phyloP scores from a whole-genome alignment of 495 filamentous ascomycete genomes.

The Zalerion maritima region DNA sequence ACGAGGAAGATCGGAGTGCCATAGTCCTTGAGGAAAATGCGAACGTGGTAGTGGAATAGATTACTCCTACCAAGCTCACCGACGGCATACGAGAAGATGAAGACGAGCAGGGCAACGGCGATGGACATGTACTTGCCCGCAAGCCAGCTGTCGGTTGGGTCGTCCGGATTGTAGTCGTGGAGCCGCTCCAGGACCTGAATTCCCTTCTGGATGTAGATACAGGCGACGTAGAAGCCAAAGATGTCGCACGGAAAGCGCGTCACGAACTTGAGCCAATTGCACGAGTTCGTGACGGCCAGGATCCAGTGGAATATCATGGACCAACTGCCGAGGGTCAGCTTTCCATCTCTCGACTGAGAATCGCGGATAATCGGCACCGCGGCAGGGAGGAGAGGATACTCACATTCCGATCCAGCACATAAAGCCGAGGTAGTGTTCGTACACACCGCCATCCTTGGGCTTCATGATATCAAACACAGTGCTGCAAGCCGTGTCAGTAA shows the following conservation, averaged over 20 bases:
- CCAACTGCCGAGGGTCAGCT: constrained; percentile 38
- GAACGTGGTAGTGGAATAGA: constrained; percentile 54
- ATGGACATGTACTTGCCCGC: constrained; percentile 63
- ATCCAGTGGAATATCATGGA: constrained; percentile 68
- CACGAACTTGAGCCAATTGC: constrained; percentile 67
- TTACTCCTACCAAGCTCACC: constrained; percentile 53
- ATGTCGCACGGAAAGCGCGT: constrained; percentile 78
- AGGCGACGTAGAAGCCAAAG: constrained; percentile 79
- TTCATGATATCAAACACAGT: constrained; percentile 73
- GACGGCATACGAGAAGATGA: constrained; percentile 56
- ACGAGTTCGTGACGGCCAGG: constrained; percentile 63
- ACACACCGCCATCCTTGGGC: constrained; percentile 44
- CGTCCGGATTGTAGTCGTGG: constrained; percentile 20
- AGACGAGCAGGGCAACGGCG: constrained; percentile 55
- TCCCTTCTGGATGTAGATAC: constrained; percentile 75
- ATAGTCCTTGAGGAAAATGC: constrained; percentile 73
- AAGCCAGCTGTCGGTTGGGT: constrained; percentile 37
- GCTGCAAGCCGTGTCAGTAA: constrained; percentile 16
- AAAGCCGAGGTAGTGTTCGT: constrained; percentile 64
- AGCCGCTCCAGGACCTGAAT: constrained; percentile 59
- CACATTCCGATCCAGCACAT: constrained; percentile 76
- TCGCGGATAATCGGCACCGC: no score
- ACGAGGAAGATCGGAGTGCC: constrained; percentile 69
- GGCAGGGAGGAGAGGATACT: no score
- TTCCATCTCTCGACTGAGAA: no score